phyloP scores from a whole-genome alignment of 352 stramenopile species.

The Halophytophthora polymorphica region DNA sequence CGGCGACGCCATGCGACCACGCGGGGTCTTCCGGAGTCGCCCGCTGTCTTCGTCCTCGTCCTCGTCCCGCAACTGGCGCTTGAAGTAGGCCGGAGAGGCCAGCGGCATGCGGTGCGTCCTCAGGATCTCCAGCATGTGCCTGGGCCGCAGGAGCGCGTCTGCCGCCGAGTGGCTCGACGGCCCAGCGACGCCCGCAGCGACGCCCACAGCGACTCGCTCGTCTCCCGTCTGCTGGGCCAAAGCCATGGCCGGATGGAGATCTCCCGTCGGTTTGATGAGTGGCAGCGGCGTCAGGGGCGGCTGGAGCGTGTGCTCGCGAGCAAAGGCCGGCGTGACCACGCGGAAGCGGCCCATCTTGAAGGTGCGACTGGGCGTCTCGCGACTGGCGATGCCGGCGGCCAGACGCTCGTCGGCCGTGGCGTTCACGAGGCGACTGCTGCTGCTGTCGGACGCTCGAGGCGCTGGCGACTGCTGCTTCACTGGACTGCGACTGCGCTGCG shows the following conservation, averaged over 20 bases:
- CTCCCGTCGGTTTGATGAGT: constrained; percentile 17
- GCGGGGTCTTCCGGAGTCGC: background rate
- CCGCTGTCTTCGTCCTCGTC: constrained; percentile 6
- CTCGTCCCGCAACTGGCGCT: constrained; percentile 34
- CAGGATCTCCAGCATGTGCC: constrained; percentile 76
- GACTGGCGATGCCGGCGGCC: constrained; percentile 26
- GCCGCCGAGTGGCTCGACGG: constrained; percentile 9
- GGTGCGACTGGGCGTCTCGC: constrained; percentile 37
- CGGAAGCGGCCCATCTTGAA: constrained; percentile 74
- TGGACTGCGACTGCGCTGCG: background rate
- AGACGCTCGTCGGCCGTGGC: constrained; percentile 4
- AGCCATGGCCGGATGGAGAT: background rate
- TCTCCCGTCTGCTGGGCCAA: background rate
- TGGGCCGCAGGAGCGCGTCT: constrained; percentile 40
- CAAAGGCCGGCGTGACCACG: constrained; percentile 53
- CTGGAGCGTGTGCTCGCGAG: constrained; percentile 14
- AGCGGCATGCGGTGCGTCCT: constrained; percentile 66
- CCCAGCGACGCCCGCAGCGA: background rate
- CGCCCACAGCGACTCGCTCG: background rate
- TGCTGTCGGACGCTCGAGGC: background rate
- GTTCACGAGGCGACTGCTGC: background rate
- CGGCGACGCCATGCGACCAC: background rate
- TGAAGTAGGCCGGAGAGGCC: constrained; percentile 51
- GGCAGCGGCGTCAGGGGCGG: constrained; percentile 28
- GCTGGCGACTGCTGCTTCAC: background rate